Base-by-base conservation (phyloP, 83 land plant species). In the Diphasiastrum complanatum region DNA sequence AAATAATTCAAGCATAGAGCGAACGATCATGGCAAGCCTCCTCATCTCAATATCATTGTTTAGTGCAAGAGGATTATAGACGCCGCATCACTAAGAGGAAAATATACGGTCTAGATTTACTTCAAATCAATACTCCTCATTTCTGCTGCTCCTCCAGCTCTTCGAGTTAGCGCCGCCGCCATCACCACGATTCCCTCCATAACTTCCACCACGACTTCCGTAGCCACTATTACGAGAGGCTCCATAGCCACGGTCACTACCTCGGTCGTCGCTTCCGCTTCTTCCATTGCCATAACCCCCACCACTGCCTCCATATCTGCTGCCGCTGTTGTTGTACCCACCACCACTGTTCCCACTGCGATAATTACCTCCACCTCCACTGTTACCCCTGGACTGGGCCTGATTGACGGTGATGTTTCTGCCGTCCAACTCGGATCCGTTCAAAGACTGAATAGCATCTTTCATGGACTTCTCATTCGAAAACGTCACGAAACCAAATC, bases 401-500 rank as follows among this genome's bases (percentile, higher is more conserved):
- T 73, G 75, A 55, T 74, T 81, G 18, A 85, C 89, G 4, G 85
- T 82, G 57, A 85, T 69, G 27, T 43, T 60, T 3, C 69, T 51
- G n/a, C 67, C 67, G 52, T 69, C 72, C 18, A 69, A 36, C 34
- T 68, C 79, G 61, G 79, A 81, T 3, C 86, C 89, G 61, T 85
- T 76, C 89, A 85, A 82, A 3, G 58, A 72, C 24, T 85, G 83
- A 37, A 85, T 85, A 11, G 86, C 89, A 18, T 81, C 78, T 23
- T 66, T 51, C 86, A 85, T 85, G 6, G 86, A 22, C 53, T 82
- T 58, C 66, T 85, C 83, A 18, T 64, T 69, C 5, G 48, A 3
- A 55, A 85, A 82, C 16, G 89, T 85, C n/a, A 85, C 86, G 46
- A 85, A 82, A 4, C 89, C 89, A 37, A 84, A 84, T 1, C 85